Conservation (phyloP, 2,329 filamentous ascomycete species). For the Claviceps fusiformis region DNA sequence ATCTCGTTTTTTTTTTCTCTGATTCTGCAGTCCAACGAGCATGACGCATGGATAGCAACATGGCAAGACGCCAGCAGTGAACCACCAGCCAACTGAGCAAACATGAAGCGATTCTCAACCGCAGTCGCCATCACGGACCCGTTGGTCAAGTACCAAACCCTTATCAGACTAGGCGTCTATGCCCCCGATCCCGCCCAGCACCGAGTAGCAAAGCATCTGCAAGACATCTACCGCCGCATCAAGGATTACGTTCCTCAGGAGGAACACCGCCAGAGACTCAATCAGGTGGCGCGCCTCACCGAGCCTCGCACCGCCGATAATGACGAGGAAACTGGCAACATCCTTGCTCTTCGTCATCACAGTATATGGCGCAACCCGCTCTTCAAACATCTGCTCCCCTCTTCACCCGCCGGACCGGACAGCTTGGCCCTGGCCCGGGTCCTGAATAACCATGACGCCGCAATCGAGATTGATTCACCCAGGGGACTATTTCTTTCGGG, state of each 20-base stretch:
- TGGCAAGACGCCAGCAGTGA: neutral
- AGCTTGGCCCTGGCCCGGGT: constrained; percentile 52
- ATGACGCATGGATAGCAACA: neutral
- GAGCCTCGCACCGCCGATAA: constrained; percentile 16
- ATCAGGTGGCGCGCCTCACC: constrained; percentile 41
- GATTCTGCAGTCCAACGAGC: neutral
- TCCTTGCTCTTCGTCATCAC: constrained; percentile 37
- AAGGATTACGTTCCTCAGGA: constrained; percentile 65
- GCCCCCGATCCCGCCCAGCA: constrained; percentile 59
- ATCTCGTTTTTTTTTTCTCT: neutral
- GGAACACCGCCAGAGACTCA: constrained; percentile 54
- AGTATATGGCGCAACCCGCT: constrained; percentile 45
- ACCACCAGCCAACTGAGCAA: neutral
- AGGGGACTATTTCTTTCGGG: constrained; percentile 65
- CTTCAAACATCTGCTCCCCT: constrained; percentile 45
- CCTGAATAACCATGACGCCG: constrained; percentile 58
- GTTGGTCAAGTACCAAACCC: constrained; percentile 59
- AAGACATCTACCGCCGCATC: constrained; percentile 60
- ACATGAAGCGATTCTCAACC: constrained; percentile 26
- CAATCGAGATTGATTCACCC: constrained; percentile 58
- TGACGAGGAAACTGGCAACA: constrained; percentile 18
- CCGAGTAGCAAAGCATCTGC: constrained; percentile 59
- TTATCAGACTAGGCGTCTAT: constrained; percentile 53
- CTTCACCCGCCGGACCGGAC: constrained; percentile 36
- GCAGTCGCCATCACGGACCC: constrained; percentile 56